Base-by-base conservation (phyloP, 2,329 filamentous ascomycete species). In the Geosmithia putterillii region DNA sequence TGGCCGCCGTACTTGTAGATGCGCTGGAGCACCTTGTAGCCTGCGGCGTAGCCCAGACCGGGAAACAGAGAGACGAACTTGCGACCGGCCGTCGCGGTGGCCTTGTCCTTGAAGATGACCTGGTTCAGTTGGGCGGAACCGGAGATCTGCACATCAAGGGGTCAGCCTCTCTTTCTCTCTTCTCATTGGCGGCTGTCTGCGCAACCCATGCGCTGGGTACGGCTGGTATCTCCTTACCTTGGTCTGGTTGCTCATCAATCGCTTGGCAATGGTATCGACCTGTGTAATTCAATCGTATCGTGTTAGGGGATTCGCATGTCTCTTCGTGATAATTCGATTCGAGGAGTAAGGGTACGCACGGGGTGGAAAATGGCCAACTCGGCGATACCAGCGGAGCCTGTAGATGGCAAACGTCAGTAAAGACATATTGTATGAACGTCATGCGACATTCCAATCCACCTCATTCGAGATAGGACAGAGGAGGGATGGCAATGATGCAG, bases 1-100 rank as follows among this genome's bases (percentile, higher is more conserved):
- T 98, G 92, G 42, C 92, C 92, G 52, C 92, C 92, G 59, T 95
- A 98, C 71, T 98, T 98, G 77, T 98, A 98, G 61, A 98, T 80
- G 63, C 92, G 76, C 76, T 98, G 92, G 45, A 95, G 78, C 49
- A 96, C 74, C 76, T 98, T 98, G 75, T 98, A 98, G 48, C 89
- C 89, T 45, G 92, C 92, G 45, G 92, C 92, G 64, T 98, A 98
- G 58, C 92, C 92, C 47, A 98, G 77, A 59, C 92, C 92, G 25
- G 92, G 92, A 70, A 98, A 98, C 40, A 98, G 77, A 38, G 90
- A 95, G 58, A 95, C 76, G 65, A 96, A 95, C 63, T 95, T 95
- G 55, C 71, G 71, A 44, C 74, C 73, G 25, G 75, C 53, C 6
- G 87, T 62, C 22, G 86, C 89, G 47, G 65, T 57, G 51, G 90